Percentiles rank a stretch among this genome's conserved stretches.
Conservation (phyloP, 257 asterid species). For the Capsicum rhomboideum region DNA sequence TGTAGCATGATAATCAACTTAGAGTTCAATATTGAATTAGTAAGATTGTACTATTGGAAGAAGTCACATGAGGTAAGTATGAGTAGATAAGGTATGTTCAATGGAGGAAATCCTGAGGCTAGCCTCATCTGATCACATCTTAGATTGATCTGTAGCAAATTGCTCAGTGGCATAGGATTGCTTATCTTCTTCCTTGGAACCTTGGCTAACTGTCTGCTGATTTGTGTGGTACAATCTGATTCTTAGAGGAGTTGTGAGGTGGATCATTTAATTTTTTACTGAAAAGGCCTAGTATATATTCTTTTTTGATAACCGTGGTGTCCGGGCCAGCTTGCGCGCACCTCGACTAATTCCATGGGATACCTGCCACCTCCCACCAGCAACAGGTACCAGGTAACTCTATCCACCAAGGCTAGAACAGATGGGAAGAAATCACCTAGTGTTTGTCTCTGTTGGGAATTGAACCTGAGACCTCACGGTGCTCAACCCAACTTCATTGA, state of each 20-base stretch:
- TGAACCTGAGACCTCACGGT: too few relatives aligned
- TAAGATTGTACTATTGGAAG: not conserved
- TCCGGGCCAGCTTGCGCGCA: too few relatives aligned
- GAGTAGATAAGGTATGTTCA: not conserved
- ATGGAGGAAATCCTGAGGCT: not conserved
- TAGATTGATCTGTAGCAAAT: not conserved
- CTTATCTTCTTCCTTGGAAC: not conserved
- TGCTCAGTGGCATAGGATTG: not conserved
- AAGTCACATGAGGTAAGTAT: not conserved
- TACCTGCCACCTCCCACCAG: too few relatives aligned
- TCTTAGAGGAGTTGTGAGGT: not conserved
- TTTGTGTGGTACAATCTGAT: not conserved
- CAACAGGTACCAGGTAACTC: too few relatives aligned
- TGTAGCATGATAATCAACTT: not conserved
- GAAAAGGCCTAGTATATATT: too few relatives aligned
- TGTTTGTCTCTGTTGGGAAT: too few relatives aligned
- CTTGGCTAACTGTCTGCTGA: not conserved
- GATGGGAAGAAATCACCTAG: too few relatives aligned
- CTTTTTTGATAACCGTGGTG: too few relatives aligned
- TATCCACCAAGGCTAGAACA: too few relatives aligned
- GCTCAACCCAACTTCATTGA: too few relatives aligned
- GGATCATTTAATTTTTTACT: not conserved
- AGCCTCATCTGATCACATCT: not conserved
- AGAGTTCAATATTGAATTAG: not conserved
- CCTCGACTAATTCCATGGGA: too few relatives aligned